phyloP scores from a whole-genome alignment of 352 stramenopile genomes.

The Globisporangium alternatum region DNA sequence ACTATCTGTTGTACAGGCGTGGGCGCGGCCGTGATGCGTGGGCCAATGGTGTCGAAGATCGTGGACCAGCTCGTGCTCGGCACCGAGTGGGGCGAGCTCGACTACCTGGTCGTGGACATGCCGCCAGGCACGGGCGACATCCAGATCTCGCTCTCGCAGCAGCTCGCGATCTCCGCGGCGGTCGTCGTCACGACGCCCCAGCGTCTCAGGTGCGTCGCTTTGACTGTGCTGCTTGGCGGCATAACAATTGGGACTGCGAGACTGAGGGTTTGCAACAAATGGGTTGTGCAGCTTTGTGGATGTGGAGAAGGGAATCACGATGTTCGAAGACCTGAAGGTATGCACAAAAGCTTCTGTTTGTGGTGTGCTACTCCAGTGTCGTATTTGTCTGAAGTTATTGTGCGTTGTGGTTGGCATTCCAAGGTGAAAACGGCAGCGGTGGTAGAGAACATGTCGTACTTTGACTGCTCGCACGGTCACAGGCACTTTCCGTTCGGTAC shows the following conservation, averaged over 20 bases:
- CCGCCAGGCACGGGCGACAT: constrained; percentile 99
- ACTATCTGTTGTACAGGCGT: constrained; percentile 33
- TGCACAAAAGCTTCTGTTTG: neutral
- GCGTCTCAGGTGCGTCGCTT: constrained; percentile 75
- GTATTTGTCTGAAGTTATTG: neutral
- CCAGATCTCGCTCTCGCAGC: constrained; percentile 97
- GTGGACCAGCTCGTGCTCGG: constrained; percentile 95
- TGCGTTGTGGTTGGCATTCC: neutral
- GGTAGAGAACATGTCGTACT: constrained; percentile 99
- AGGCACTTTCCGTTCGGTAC: constrained; percentile 86
- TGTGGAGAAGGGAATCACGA: constrained; percentile 98
- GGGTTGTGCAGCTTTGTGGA: constrained; percentile 90
- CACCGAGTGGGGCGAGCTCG: constrained; percentile 98
- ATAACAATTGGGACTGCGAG: no score
- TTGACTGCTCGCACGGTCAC: constrained; percentile 85
- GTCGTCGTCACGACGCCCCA: constrained; percentile 99
- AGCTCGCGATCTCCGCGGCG: constrained; percentile 95
- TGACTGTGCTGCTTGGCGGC: no score
- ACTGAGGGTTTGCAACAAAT: neutral
- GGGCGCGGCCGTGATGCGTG: constrained; percentile 93
- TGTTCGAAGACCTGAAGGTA: constrained; percentile 97
- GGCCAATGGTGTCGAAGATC: constrained; percentile 98
- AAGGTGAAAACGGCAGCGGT: constrained; percentile 95
- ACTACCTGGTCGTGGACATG: constrained; percentile 99
- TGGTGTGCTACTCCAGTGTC: neutral